Percentiles rank a stretch among this genome's conserved stretches.
Conservation (phyloP, 768 basidiomycete genomes). For the Kwoniella newhampshirensis region DNA sequence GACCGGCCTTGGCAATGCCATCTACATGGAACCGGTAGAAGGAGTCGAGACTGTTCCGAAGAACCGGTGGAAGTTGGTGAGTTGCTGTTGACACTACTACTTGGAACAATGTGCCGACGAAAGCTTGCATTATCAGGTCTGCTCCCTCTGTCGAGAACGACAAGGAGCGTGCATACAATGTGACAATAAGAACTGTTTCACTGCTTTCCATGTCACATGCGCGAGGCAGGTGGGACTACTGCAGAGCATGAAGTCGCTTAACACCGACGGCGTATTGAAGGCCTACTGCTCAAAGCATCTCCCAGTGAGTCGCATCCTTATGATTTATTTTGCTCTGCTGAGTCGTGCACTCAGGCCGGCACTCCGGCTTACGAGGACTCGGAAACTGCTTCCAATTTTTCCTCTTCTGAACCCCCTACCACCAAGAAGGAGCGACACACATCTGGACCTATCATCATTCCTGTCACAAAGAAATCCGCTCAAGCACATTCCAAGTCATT, state of each 20-base stretch:
- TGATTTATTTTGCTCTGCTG: not conserved
- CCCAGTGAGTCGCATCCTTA: constrained; percentile 62
- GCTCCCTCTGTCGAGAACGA: constrained; percentile 63
- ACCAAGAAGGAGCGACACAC: constrained; percentile 8
- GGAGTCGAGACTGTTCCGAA: constrained; percentile 84
- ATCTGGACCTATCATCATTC: constrained; percentile 2
- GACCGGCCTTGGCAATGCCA: constrained; percentile 84
- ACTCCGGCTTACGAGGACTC: constrained; percentile 55
- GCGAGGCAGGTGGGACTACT: constrained; percentile 81
- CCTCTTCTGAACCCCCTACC: constrained; percentile 27
- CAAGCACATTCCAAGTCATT: constrained; percentile 89
- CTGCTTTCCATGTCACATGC: constrained; percentile 93
- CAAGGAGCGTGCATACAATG: constrained; percentile 95
- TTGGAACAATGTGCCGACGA: too few species aligned
- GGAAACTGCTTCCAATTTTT: constrained; percentile 49
- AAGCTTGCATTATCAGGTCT: constrained; percentile 60
- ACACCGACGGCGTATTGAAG: constrained; percentile 57
- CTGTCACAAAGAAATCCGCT: constrained; percentile 68
- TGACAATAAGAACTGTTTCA: constrained; percentile 80
- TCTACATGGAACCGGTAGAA: constrained; percentile 97
- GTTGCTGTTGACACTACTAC: too few species aligned
- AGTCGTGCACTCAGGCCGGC: constrained; percentile 10
- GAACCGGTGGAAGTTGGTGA: constrained; percentile 87
- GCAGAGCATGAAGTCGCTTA: constrained; percentile 53
- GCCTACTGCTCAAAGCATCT: constrained; percentile 90